A percentile compares a stretch with the other conserved stretches of the same genome.
Evolutionary conservation across 768 basidiomycete genomes (phyloP).

Genomic region (Leccinum rimulosum): DNA sequence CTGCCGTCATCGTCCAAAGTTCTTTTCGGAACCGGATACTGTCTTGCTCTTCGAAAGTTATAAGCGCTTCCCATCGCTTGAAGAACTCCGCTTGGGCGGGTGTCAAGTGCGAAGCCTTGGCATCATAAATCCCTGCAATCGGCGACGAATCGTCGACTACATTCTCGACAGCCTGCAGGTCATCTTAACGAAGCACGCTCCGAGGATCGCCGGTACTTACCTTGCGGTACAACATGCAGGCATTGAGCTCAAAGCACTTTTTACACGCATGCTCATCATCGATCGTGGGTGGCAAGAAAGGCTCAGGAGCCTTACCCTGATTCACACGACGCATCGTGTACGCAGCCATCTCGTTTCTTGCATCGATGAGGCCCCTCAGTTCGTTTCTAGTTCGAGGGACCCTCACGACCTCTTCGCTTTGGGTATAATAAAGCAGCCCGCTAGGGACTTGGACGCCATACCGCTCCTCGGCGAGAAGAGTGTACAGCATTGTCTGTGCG

Average conservation of each 20-base stretch:
- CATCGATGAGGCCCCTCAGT: slow-evolving; percentile 74
- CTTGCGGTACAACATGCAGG: slow-evolving; percentile 94
- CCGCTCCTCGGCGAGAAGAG: slow-evolving; percentile 85
- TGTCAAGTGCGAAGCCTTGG: slow-evolving; percentile 81
- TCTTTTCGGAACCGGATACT: slow-evolving; percentile 82
- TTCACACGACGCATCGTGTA: slow-evolving; percentile 61
- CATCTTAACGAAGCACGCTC: slow-evolving; percentile 1
- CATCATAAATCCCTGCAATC: slow-evolving; percentile 65
- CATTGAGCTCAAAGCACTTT: slow-evolving; percentile 77
- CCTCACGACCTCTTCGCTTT: slow-evolving; percentile 80
- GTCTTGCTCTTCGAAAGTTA: slow-evolving; percentile 87
- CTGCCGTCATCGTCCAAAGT: slow-evolving; percentile 87
- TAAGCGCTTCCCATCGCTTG: slow-evolving; percentile 83
- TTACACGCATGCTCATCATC: slow-evolving; percentile 79
- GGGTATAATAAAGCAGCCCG: slow-evolving; percentile 93
- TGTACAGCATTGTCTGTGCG: slow-evolving; percentile 98
- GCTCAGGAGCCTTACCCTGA: slow-evolving; percentile 34
- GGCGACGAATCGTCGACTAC: slow-evolving; percentile 51
- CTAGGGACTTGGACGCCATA: slow-evolving; percentile 78
- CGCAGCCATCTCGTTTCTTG: slow-evolving; percentile 80
- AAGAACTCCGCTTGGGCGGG: slow-evolving; percentile 72
- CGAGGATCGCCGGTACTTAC: slow-evolving; percentile 33
- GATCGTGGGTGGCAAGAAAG: slow-evolving; percentile 84
- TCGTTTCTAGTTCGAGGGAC: slow-evolving; percentile 83
- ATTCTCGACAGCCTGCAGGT: slow-evolving; percentile 62